Evolutionary conservation across 306 rosid genomes (phyloP).

Genomic region (Cyclanthera cordifolia): DNA sequence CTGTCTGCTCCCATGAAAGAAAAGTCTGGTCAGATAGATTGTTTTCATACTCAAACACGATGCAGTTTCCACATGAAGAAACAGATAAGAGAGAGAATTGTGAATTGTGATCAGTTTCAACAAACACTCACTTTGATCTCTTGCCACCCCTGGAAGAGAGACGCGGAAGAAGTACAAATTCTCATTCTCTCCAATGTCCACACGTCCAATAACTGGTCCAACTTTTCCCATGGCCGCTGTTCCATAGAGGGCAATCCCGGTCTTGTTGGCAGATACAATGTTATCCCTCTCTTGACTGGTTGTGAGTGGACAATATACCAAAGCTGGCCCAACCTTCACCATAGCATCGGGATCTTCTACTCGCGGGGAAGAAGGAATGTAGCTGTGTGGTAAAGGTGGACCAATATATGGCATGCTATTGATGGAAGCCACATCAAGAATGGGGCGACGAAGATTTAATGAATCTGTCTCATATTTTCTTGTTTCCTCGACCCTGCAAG

Average conservation of each 20-base stretch:
- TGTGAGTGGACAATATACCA: constrained; percentile 44
- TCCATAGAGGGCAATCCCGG: constrained; percentile 55
- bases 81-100: background rate
- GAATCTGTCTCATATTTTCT: constrained; percentile 15
- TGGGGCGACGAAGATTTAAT: constrained; percentile 21
- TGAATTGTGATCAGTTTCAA: background rate
- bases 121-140: constrained; percentile 70
- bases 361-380: constrained; percentile 22
- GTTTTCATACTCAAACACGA: background rate
- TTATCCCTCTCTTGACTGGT: constrained; percentile 41
- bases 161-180: constrained; percentile 59
- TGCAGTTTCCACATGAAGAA: background rate
- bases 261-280: constrained; percentile 42
- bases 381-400: constrained; percentile 28
- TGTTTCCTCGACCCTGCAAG: constrained; percentile 7
- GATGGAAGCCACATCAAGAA: constrained; percentile 30
- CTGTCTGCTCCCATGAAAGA: constrained; percentile 40
- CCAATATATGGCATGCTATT: constrained; percentile 35
- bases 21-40: constrained; percentile 10
- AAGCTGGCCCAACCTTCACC: constrained; percentile 37
- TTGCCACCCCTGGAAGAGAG: constrained; percentile 66
- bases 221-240: constrained; percentile 51
- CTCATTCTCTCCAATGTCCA: constrained; percentile 72
- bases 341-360: constrained; percentile 21
- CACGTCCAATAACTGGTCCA: constrained; percentile 55